Base-by-base conservation (phyloP, 176 grass and related monocot genomes). In the Hyparrhenia diplandra region DNA sequence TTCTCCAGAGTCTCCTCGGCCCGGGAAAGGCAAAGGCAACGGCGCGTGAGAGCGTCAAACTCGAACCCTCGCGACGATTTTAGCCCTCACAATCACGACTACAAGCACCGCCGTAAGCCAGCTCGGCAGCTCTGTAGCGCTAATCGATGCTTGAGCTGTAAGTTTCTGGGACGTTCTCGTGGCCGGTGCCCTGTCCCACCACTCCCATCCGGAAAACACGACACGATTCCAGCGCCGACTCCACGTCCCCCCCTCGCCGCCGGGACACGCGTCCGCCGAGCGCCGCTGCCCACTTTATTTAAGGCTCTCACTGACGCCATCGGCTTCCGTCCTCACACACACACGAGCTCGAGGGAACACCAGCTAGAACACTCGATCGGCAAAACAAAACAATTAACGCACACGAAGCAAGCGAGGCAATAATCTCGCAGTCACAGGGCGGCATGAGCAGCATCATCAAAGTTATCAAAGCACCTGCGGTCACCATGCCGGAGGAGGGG, bases 401-500 rank as follows among this genome's bases (percentile, higher is more conserved):
- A 37, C 41, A 24, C 17, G 16, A 17, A 29, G 5, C 52, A 25
- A 9, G 81, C 34, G 3, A 21, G 5, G 9, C 35, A 20, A 27
- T 14, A n/a, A 20, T 32, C 5, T 40, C 37, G 37, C 37, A 29
- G 2, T 12, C 0, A 9, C 31, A 20, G 2, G 31, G 31, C 31
- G 11, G 14, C 46, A 17, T 3, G 13, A 47, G 16, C 43, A 45
- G 42, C 45, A 5, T 5, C 16, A 18, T 1, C 16, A 18, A 1
- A 0, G 13, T 17, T 1, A 6, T 17, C 46, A 49, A 5, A 18
- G 17, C 6, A 35, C 8, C 40, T 0, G 10, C 35, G 20, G 5
- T 0, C 21, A 23, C 21, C 39, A 85, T 85, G 89, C 76, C 87
- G 78, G 81, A 95, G 74, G 88, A 98, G 73, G 71, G 31, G 31